Evolutionary conservation across 2,329 filamentous ascomycete species (phyloP), one percentile per base, ranked within the genome.

Genomic region (Botryotinia globosa): DNA sequence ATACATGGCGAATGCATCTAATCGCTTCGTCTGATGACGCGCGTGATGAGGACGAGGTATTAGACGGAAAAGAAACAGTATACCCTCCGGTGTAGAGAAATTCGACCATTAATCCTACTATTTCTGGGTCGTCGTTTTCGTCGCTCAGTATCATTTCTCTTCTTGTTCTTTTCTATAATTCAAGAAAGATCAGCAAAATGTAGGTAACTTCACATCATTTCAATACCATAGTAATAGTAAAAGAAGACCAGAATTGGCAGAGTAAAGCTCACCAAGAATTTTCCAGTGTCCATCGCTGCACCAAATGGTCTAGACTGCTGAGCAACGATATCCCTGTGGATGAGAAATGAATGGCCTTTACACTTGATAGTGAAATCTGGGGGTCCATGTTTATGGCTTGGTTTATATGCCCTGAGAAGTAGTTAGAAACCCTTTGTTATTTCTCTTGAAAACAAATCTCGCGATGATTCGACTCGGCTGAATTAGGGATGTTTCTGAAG

Each of bases 91-190:
- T 59, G 25, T 69, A 69, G 14, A 69, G 37, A 59, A 70, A 75
- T 7, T 65, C n/a, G 54, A 75, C 25, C 59, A 74, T 68, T 5
- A 45, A 32, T 22, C n/a, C 42, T 3, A 75, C 56, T 18, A 73
- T 71, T 6, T 71, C 62, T 7, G 58, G 73, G 7, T 73, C 63
- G 20, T 73, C 63, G 1, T 72, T 22, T 59, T 59, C 29, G 10
- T 34, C 56, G 20, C 4, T 59, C 8, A 72, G 56, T 25, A 65
- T 14, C 29, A 71, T 66, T 12, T 48, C 67, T 6, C 29, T 64
- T 16, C 12, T 18, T 18, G n/a, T 37, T 22, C 62, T 37, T 37
- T 64, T 25, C 62, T 64, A 22, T 22, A 25, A 2, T 56, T 0
- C 14, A 32, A 56, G 14, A 56, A 9, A 7, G 16, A 18, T 56